A percentile compares a stretch with the other conserved stretches of the same genome.
Conservation (phyloP, 495 filamentous ascomycete genomes). For the Apiosordaria backusii region DNA sequence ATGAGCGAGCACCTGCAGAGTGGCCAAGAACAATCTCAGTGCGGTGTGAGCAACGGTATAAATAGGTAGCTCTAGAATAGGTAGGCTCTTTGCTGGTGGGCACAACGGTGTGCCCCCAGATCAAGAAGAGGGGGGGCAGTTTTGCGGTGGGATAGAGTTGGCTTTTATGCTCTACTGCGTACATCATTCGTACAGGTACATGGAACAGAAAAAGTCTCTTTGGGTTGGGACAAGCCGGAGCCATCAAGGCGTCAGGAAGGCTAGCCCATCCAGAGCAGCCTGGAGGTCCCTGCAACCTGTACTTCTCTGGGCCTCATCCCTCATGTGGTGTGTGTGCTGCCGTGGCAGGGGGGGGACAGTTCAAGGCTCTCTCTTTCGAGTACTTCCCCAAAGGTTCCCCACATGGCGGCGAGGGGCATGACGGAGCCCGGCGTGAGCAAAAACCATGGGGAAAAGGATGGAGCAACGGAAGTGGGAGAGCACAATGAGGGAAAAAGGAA, state of each 20-base stretch:
- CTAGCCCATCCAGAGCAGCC: conserved; percentile 12
- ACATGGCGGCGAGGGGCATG: conserved; percentile 25
- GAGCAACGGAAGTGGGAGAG: conserved; percentile 11
- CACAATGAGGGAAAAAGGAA: conserved; percentile 15
- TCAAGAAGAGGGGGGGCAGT: conserved; percentile 39
- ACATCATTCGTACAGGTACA: conserved; percentile 21
- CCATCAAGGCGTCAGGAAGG: conserved; percentile 26
- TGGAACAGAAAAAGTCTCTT: conserved; percentile 24
- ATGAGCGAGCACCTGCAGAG: conserved; percentile 6
- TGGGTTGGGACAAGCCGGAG: conserved; percentile 19
- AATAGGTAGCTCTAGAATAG: neutral
- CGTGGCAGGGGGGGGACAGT: conserved; percentile 10
- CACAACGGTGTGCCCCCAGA: conserved; percentile 43
- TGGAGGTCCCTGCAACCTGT: conserved; percentile 31
- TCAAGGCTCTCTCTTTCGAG: neutral
- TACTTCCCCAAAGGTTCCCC: conserved; percentile 16
- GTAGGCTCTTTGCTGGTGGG: conserved; percentile 37
- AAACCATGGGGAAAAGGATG: conserved; percentile 6
- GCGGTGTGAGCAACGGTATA: neutral
- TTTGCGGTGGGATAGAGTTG: conserved; percentile 38
- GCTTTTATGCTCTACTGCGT: conserved; percentile 40
- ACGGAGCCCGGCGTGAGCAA: conserved; percentile 14
- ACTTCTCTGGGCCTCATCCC: conserved; percentile 15
- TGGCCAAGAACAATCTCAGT: conserved; percentile 14
- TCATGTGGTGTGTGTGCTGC: conserved; percentile 13